Percentiles rank a stretch among this genome's conserved stretches.
Conservation (phyloP, 225 moss, liverwort and hornwort genomes). For the Anthoceros angustus region DNA sequence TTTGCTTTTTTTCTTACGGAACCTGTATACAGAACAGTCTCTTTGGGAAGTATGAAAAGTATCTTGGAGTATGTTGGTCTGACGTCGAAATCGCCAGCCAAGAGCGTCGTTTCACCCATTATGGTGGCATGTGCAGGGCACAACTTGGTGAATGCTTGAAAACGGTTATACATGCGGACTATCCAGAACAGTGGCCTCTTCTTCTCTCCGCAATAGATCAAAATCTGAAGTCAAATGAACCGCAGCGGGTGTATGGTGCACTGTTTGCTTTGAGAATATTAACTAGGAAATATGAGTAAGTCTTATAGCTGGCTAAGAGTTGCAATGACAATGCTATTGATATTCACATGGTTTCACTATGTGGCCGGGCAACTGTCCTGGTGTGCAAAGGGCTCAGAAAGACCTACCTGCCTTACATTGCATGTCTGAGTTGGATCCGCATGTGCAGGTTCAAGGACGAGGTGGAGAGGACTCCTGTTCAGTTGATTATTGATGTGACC, state of each 20-base stretch:
- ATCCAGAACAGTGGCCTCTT: constrained; percentile 83
- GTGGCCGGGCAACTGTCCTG: neutral
- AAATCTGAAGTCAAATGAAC: constrained; percentile 83
- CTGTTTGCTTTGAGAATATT: constrained; percentile 87
- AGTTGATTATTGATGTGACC: constrained; percentile 75
- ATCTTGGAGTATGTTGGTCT: neutral
- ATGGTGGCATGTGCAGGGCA: constrained; percentile 25
- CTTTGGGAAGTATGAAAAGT: neutral
- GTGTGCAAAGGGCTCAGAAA: neutral
- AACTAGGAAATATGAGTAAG: constrained; percentile 96
- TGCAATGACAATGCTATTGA: neutral
- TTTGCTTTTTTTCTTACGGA: neutral
- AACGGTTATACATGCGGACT: constrained; percentile 92
- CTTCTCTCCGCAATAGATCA: constrained; percentile 60
- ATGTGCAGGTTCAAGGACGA: constrained; percentile 85
- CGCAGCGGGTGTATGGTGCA: constrained; percentile 83
- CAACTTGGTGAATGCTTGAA: constrained; percentile 97
- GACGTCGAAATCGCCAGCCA: no score
- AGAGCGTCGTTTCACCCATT: neutral
- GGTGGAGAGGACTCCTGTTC: constrained; percentile 89
- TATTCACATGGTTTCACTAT: neutral
- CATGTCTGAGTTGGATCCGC: neutral
- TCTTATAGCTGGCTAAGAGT: neutral
- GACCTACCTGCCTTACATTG: no score
- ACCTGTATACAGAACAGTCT: neutral